Conservation (phyloP, 2,329 filamentous ascomycete genomes). For the Botrytis squamosa region DNA sequence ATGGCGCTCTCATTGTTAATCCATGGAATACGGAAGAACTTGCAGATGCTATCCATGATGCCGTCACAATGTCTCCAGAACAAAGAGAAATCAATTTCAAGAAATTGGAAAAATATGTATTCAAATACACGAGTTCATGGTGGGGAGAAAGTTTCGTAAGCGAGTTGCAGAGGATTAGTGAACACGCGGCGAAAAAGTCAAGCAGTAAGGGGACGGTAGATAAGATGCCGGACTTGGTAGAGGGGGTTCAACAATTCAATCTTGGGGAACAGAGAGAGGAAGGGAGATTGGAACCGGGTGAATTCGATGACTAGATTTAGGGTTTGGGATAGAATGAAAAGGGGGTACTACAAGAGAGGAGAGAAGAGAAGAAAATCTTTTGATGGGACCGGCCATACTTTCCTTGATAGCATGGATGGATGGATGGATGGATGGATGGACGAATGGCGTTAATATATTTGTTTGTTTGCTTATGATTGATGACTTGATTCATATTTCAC, state of each 20-base stretch:
- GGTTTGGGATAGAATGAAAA: neutral
- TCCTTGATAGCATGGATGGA: neutral
- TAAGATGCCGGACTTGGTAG: conserved; percentile 26
- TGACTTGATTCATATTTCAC: neutral
- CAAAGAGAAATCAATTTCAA: conserved; percentile 83
- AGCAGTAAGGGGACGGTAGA: conserved; percentile 26
- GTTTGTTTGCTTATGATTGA: neutral
- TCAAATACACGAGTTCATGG: conserved; percentile 96
- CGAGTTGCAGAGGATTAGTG: conserved; percentile 57
- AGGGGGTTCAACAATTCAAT: conserved; percentile 26
- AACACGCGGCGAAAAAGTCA: conserved; percentile 38
- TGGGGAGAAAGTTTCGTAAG: conserved; percentile 93
- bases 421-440: neutral
- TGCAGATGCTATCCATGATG: conserved; percentile 88
- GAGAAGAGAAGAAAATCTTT: neutral
- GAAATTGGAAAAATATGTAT: conserved; percentile 91
- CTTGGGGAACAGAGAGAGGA: conserved; percentile 22
- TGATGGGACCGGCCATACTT: neutral
- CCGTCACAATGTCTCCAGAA: conserved; percentile 94
- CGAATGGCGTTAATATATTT: neutral
- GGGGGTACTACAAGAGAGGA: neutral
- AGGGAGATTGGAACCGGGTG: conserved; percentile 20
- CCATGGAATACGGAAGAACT: conserved; percentile 98
- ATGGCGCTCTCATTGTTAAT: conserved; percentile 91
- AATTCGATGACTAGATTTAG: conserved; percentile 20